Evolutionary conservation across 805 yeast genomes (phyloP).

Genomic region (Zygosaccharomyces rouxii): DNA sequence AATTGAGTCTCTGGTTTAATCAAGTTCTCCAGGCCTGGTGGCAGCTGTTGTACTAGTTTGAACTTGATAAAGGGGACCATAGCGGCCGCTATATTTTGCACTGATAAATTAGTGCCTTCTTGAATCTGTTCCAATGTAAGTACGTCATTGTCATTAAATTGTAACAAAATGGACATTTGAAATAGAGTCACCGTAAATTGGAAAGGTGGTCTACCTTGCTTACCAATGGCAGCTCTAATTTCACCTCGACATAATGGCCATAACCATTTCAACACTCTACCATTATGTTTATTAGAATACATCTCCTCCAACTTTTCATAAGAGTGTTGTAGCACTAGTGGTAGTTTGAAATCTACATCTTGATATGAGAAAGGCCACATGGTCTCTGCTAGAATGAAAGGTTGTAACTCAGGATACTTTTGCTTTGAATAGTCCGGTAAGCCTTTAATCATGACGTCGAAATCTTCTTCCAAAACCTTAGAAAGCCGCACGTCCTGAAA

Average conservation of each 20-base stretch:
- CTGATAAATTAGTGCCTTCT: slow-evolving; percentile 63
- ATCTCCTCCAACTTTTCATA: slow-evolving; percentile 62
- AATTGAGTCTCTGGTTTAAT: slow-evolving; percentile 52
- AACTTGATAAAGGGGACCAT: slow-evolving; percentile 75
- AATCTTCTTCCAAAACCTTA: slow-evolving; percentile 56
- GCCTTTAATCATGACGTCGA: slow-evolving; percentile 32
- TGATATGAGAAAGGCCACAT: slow-evolving; percentile 71
- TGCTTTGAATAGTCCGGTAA: slow-evolving; percentile 30
- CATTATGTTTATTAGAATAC: slow-evolving; percentile 72
- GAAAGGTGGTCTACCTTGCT: slow-evolving; percentile 77
- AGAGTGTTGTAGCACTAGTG: slow-evolving; percentile 59
- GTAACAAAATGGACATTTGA: slow-evolving; percentile 80
- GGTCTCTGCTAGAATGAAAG: slow-evolving; percentile 77
- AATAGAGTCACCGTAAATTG: slow-evolving; percentile 75
- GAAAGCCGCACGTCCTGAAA: slow-evolving; percentile 89
- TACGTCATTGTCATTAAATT: slow-evolving; percentile 56
- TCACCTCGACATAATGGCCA: slow-evolving; percentile 95
- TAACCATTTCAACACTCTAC: slow-evolving; percentile 89
- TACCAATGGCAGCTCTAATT: slow-evolving; percentile 76
- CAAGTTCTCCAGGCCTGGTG: slow-evolving; percentile 54
- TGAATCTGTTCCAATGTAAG: slow-evolving; percentile 53
- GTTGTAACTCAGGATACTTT: slow-evolving; percentile 51
- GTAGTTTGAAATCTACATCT: slow-evolving; percentile 51
- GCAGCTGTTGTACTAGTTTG: slow-evolving; percentile 64
- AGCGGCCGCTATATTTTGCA: slow-evolving; percentile 66